Percentiles rank a stretch among this genome's conserved stretches.
phyloP scores from a whole-genome alignment of 1,139 yeast species.

The Blastobotrys indianensis region DNA sequence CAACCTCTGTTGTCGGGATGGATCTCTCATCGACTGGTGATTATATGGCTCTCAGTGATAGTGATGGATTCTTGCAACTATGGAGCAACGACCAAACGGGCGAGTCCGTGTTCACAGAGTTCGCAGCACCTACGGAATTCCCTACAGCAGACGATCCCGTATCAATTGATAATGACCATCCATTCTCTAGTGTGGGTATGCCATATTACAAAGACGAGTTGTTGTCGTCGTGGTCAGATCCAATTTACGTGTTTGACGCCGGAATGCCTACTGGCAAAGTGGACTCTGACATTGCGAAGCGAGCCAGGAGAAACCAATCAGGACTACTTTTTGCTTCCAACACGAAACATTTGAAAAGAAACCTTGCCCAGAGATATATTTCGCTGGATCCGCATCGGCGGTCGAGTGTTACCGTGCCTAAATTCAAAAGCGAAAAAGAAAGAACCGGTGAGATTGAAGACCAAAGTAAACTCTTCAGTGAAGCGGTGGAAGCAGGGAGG shows the following conservation, averaged over 20 bases:
- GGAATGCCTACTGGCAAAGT: conserved; percentile 34
- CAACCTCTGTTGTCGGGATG: conserved; percentile 48
- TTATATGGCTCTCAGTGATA: conserved; percentile 63
- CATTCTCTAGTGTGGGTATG: conserved; percentile 67
- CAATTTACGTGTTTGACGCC: conserved; percentile 23
- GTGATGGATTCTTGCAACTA: conserved; percentile 57
- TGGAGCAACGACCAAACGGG: conserved; percentile 45
- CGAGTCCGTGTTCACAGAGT: conserved; percentile 40
- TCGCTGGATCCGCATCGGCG: conserved; percentile 36
- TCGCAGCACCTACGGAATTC: conserved; percentile 47
- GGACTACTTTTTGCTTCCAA: conserved; percentile 40
- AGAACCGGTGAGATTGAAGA: conserved; percentile 27
- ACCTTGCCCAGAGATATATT: conserved; percentile 41
- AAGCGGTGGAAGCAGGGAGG: conserved; percentile 22
- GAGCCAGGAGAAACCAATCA: conserved; percentile 27
- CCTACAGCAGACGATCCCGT: conserved; percentile 36
- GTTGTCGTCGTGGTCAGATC: conserved; percentile 62
- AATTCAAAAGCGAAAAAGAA: conserved; percentile 65
- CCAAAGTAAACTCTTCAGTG: conserved; percentile 23
- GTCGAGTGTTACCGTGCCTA: conserved; percentile 43
- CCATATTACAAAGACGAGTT: conserved; percentile 79
- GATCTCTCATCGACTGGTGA: conserved; percentile 80
- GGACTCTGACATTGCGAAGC: conserved; percentile 29
- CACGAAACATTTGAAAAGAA: conserved; percentile 41
- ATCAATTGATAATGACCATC: conserved; percentile 37